Conservation (phyloP, 2,329 filamentous ascomycete species). For the Phialocephala subalpina region DNA sequence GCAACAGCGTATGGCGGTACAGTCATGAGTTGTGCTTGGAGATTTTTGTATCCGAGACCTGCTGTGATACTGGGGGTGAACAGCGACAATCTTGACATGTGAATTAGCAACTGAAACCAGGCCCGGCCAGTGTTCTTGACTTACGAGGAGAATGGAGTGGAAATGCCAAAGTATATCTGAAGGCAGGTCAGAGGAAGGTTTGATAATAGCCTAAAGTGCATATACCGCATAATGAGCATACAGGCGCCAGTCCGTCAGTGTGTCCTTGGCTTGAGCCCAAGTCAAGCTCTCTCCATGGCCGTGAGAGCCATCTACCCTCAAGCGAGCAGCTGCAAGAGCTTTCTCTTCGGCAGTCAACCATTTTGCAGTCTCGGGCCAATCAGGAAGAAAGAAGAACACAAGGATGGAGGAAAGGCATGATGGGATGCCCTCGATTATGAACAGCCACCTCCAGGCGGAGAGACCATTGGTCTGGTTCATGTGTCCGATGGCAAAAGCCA, state of each 20-base stretch:
- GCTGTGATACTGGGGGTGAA: not conserved
- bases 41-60: not conserved
- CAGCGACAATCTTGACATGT: not conserved
- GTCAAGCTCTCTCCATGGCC: conserved; percentile 52
- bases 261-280: conserved; percentile 55
- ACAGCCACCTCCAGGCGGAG: conserved; percentile 43
- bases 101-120: not conserved
- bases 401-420: conserved; percentile 56
- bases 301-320: conserved; percentile 52
- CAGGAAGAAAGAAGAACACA: conserved; percentile 55
- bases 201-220: not conserved
- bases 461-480: conserved; percentile 40
- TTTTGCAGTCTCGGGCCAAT: conserved; percentile 55
- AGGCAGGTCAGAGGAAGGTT: not conserved
- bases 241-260: conserved; percentile 57
- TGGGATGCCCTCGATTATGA: conserved; percentile 43
- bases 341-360: conserved; percentile 56
- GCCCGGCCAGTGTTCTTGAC: not conserved
- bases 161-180: conserved; percentile 54
- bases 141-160: conserved; percentile 56
- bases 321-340: conserved; percentile 48
- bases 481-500: conserved; percentile 42
- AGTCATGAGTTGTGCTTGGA: not conserved
- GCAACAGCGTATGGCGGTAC: conserved; percentile 67
- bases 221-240: conserved; percentile 56